Evolutionary conservation across 164 flowering plant genomes (phyloP), one percentile per base, ranked within the genome.

Genomic region (Santalum album): DNA sequence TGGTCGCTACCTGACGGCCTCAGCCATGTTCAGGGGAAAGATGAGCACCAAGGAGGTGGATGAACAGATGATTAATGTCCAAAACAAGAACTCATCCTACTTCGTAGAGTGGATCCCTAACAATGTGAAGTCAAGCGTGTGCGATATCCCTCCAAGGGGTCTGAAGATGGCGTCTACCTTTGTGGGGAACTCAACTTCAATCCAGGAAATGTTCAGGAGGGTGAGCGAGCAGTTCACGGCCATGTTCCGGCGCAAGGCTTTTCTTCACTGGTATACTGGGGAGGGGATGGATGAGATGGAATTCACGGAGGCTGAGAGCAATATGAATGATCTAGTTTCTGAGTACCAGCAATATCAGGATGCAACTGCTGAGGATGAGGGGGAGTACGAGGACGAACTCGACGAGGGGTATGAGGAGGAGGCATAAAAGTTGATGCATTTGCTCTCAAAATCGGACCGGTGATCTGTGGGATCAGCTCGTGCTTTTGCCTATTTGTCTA

Each of bases 211-310:
- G 92, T 85, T 85, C 64, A 77, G 90, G 75, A 70, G 95, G 56
- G 95, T 86, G 65, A 86, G 95, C 18, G 95, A 86, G 69, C 95
- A 86, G 72, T 86, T 86, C 63, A 86, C 95, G 0, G 95, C 87
- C 43, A 86, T 86, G 90, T 86, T 83, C 63, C 62, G 95, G 59
- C 70, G 95, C 45, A 86, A 86, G 74, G 94, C 95, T 55, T 86
- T 86, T 49, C 65, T 85, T 76, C 94, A 80, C 45, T 84, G 91
- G 91, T 84, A 84, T 49, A 84, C 90, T 0, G 90, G 90, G 10
- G 90, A 84, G 60, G 91, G 91, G 7, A 82, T 84, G 87, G 91
- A 84, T 54, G 91, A 84, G 69, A 84, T 84, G 91, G 91, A 84
- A 69, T 84, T 84, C 64, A 84, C 87, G 0, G 90, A 84, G 56